A percentile compares a stretch with the other conserved stretches of the same genome.
Evolutionary conservation across 1,139 yeast species (phyloP).

Genomic region (Hansenula sp.): DNA sequence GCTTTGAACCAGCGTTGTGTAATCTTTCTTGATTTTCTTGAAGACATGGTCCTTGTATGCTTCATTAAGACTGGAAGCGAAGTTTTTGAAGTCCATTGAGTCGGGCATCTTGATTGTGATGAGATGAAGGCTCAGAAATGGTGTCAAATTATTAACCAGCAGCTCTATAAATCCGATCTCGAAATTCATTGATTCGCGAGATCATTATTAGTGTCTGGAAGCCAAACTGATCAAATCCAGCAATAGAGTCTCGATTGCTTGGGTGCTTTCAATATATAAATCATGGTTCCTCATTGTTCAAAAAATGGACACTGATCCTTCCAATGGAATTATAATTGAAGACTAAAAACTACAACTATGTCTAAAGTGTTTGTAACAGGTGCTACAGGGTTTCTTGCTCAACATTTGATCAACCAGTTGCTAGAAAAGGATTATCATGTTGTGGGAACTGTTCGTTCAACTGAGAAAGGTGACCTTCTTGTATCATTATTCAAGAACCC

Average conservation of each 20-base stretch:
- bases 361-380: conserved; percentile 39
- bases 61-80: not conserved
- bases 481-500: not conserved
- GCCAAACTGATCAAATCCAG: no score
- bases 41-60: conserved; percentile 1
- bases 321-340: no score
- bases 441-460: conserved; percentile 34
- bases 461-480: conserved; percentile 23
- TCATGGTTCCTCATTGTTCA: no score
- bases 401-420: conserved; percentile 32
- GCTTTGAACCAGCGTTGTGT: not conserved
- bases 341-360: no score
- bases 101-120: not conserved
- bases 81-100: not conserved
- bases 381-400: conserved; percentile 48
- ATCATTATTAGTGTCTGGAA: no score
- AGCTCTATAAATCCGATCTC: no score
- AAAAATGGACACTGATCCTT: no score
- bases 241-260: no score
- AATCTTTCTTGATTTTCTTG: not conserved
- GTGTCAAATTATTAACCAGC: not conserved
- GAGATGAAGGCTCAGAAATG: not conserved
- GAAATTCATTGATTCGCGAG: no score
- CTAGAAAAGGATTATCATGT: conserved; percentile 26
- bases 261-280: no score